phyloP scores from a whole-genome alignment of 768 basidiomycete species.

The Terana coerulea region DNA sequence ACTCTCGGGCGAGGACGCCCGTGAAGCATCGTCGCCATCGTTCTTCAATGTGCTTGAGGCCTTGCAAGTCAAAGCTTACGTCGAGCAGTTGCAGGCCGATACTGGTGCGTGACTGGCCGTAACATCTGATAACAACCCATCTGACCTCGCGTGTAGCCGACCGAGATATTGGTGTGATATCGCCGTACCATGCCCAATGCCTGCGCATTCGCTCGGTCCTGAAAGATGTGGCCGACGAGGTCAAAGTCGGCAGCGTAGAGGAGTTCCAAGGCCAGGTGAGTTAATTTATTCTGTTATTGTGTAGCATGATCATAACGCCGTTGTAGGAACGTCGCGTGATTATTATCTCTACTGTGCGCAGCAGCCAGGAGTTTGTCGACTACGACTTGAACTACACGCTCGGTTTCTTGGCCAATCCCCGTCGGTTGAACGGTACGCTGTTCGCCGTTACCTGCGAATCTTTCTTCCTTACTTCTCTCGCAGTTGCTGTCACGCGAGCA shows the following conservation, averaged over 20 bases:
- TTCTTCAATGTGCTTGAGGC: slow-evolving; percentile 69
- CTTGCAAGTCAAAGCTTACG: slow-evolving; percentile 48
- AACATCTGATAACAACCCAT: slow-evolving; percentile 16
- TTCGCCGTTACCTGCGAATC: background rate
- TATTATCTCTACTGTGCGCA: slow-evolving; percentile 36
- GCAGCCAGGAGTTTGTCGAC: slow-evolving; percentile 26
- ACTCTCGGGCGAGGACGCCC: slow-evolving; percentile 55
- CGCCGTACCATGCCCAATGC: slow-evolving; percentile 61
- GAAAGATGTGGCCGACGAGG: slow-evolving; percentile 20
- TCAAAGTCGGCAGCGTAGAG: slow-evolving; percentile 64
- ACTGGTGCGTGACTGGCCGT: slow-evolving; percentile 31
- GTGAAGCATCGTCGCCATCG: slow-evolving; percentile 65
- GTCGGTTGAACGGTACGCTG: slow-evolving; percentile 44
- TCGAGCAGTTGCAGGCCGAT: slow-evolving; percentile 22
- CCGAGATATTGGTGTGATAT: slow-evolving; percentile 54
- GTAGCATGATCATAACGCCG: background rate
- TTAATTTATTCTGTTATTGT: background rate
- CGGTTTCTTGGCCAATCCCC: slow-evolving; percentile 24
- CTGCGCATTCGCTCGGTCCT: slow-evolving; percentile 42
- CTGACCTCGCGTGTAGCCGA: slow-evolving; percentile 33
- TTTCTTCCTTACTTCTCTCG: background rate
- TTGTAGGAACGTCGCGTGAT: slow-evolving; percentile 35
- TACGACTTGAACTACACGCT: slow-evolving; percentile 22
- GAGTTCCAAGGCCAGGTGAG: slow-evolving; percentile 61
- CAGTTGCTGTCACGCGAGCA: slow-evolving; percentile 61